Conservation (phyloP, 1,139 yeast species). For the Sporopachydermia cereana region DNA sequence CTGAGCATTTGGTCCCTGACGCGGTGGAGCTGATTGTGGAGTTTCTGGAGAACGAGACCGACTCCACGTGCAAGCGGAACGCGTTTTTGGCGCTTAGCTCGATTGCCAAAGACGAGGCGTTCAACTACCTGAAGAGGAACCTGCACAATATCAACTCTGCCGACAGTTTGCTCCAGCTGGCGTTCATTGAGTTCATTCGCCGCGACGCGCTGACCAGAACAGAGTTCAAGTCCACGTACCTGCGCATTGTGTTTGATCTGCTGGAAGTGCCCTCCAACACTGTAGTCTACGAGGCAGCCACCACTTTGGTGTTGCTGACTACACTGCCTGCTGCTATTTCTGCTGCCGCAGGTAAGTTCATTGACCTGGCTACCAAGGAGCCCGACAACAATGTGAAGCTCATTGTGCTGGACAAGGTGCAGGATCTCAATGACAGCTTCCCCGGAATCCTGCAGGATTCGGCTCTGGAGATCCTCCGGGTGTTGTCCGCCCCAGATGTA, state of each 20-base stretch:
- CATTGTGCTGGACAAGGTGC: constrained; percentile 80
- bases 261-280: constrained; percentile 63
- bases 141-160: constrained; percentile 49
- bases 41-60: constrained; percentile 73
- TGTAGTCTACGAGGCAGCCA: constrained; percentile 87
- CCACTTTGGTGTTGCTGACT: constrained; percentile 67
- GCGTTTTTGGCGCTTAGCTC: constrained; percentile 85
- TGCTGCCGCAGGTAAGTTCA: constrained; percentile 72
- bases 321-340: constrained; percentile 54
- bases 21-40: constrained; percentile 74
- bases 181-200: constrained; percentile 85
- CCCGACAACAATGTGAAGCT: constrained; percentile 89
- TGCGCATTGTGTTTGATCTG: constrained; percentile 60
- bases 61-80: constrained; percentile 90
- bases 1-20: constrained; percentile 86
- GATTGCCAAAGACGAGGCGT: constrained; percentile 75
- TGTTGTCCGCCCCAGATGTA: constrained; percentile 75
- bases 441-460: constrained; percentile 83
- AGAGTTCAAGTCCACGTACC: constrained; percentile 56
- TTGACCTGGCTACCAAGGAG: constrained; percentile 83
- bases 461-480: constrained; percentile 76
- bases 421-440: constrained; percentile 57
- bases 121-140: constrained; percentile 68
- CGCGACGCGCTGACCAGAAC: constrained; percentile 61
- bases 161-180: constrained; percentile 80